Evolutionary conservation across 352 stramenopile genomes (phyloP), one percentile per base, ranked within the genome.

Genomic region (Pythium guiyangense): DNA sequence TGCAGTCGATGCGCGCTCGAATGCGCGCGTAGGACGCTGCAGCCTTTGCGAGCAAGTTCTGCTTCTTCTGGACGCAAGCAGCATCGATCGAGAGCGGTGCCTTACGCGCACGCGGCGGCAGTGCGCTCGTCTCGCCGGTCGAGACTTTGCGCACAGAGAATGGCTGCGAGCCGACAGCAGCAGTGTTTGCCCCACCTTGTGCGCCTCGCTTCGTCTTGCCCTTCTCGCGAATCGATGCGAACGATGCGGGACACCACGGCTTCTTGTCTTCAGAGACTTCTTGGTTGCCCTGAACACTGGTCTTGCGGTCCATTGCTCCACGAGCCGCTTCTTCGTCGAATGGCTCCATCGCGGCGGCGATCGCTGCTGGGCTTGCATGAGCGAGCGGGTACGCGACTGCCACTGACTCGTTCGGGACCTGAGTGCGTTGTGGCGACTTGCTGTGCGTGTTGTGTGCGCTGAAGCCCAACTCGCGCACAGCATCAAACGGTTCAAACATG

Each of bases 401-500:
- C 5, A 64, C 48, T 5, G 64, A 74, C 10, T 4, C 17, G 17
- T 14, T n/a, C 14, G 14, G 17, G 37, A 77, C 26, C 31, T 49
- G 6, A 42, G 57, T 53, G 18, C 11, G 31, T 18, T 26, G 17
- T 14, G 27, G 29, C 3, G 27, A 39, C 8, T 5, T 22, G 12
- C 14, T 34, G 11, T 6, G n/a, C 5, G 22, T 20, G 8, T 25
- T 5, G n/a, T n/a, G 5, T n/a, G 2, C 25, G 17, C 22, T n/a
- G 9, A 6, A 15, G 25, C 31, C 31, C 12, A 22, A 20, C 39
- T 87, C 68, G 0, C 77, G 68, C 6, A 66, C 58, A 0, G 45
- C 60, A 11, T 86, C 72, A 26, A 47, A 71, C 22, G 79, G 76
- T 34, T 86, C 71, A 59, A 86, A 86, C 34, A 71, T 63, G n/a